These are phyloP conservation scores for Globomyces sp. DNA, from an alignment of 371 early-diverging fungal genomes.

Conservation along the genomic window DNA sequence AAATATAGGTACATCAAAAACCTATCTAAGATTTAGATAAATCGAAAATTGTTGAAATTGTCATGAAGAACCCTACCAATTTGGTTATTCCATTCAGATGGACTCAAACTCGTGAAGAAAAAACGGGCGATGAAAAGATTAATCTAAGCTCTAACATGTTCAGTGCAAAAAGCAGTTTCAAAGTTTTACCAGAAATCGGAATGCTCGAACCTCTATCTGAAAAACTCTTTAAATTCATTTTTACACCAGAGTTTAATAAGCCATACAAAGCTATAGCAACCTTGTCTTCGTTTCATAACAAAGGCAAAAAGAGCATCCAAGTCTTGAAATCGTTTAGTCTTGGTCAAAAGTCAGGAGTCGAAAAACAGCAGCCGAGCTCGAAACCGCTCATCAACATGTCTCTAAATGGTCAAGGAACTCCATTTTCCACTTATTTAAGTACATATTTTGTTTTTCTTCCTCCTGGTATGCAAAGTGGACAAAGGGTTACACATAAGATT, in stretches of 20 bases:
- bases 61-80: constrained; percentile 2
- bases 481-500: constrained; percentile 19
- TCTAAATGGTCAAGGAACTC: constrained; percentile 29
- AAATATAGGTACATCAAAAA: too few relatives aligned
- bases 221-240: constrained; percentile 32
- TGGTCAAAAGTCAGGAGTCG: background rate
- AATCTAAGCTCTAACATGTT: too few relatives aligned
- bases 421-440: constrained; percentile 26
- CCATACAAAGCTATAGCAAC: constrained; percentile 23
- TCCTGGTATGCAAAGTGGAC: constrained; percentile 14
- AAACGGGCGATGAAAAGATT: background rate
- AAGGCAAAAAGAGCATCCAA: too few relatives aligned
- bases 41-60: too few relatives aligned
- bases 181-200: constrained; percentile 31
- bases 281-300: background rate
- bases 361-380: too few relatives aligned
- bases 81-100: constrained; percentile 38
- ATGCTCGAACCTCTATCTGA: constrained; percentile 31
- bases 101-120: constrained; percentile 17
- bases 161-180: constrained; percentile 8
- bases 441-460: constrained; percentile 35
- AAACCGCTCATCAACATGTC: background rate
- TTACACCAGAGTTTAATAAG: constrained; percentile 30
- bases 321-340: too few relatives aligned
- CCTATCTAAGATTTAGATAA: too few relatives aligned